Evolutionary conservation across 768 basidiomycete genomes (phyloP).

Genomic region (Boletus sp.): DNA sequence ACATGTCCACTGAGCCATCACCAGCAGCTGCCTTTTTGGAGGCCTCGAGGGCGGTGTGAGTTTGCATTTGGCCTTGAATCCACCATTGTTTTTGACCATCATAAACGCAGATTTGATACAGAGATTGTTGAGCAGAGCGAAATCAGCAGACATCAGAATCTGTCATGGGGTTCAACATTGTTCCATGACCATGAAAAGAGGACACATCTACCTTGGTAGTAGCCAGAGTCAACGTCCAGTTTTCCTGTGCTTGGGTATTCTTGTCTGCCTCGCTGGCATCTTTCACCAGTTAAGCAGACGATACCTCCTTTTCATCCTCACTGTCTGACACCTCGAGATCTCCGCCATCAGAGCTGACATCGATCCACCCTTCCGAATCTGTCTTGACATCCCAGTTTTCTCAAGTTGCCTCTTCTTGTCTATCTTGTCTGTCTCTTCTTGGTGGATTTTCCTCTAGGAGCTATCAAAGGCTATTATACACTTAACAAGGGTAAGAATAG

Average conservation of each 20-base stretch:
- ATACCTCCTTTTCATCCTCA: conserved; percentile 59
- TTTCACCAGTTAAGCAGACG: not conserved
- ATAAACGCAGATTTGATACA: conserved; percentile 74
- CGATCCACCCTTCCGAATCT: conserved; percentile 74
- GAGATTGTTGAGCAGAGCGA: conserved; percentile 86
- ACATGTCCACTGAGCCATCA: conserved; percentile 43
- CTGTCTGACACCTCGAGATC: conserved; percentile 80
- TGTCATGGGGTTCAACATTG: conserved; percentile 29
- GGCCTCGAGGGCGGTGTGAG: conserved; percentile 76
- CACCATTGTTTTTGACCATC: conserved; percentile 66
- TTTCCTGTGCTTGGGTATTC: conserved; percentile 30
- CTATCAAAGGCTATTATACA: conserved; percentile 36
- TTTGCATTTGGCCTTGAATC: conserved; percentile 84
- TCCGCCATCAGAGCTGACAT: conserved; percentile 69
- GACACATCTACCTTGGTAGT: conserved; percentile 66
- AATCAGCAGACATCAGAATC: conserved; percentile 98
- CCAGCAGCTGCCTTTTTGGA: conserved; percentile 54
- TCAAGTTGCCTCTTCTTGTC: conserved; percentile 76
- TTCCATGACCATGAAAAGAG: not conserved
- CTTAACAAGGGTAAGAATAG: not conserved
- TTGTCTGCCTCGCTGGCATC: conserved; percentile 1
- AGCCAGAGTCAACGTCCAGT: conserved; percentile 62
- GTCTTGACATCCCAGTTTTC: conserved; percentile 87
- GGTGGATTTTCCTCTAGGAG: conserved; percentile 80
- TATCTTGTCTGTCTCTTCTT: conserved; percentile 55